phyloP scores from a whole-genome alignment of 2,329 filamentous ascomycete species.

The Huntiella bhutanensis region DNA sequence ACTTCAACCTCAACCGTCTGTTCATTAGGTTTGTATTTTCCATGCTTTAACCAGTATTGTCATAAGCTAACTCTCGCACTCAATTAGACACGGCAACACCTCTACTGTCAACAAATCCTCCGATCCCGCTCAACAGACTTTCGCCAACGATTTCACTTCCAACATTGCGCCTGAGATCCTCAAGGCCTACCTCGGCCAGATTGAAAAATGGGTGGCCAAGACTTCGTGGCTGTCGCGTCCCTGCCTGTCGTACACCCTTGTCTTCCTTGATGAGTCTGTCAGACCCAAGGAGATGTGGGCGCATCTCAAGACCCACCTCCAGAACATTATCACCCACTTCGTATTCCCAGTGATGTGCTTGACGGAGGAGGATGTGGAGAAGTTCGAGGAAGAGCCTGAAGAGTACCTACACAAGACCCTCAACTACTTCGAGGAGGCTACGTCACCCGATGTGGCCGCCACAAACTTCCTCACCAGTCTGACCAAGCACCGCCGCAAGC shows the following conservation, averaged over 20 bases:
- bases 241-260: conserved; percentile 78
- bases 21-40: conserved; percentile 59
- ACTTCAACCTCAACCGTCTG: conserved; percentile 88
- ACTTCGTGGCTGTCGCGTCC: conserved; percentile 87
- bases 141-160: conserved; percentile 76
- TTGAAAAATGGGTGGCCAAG: conserved; percentile 95
- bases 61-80: background rate
- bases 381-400: conserved; percentile 84
- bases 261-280: conserved; percentile 93
- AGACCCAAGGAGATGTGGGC: conserved; percentile 96
- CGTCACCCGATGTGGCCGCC: conserved; percentile 82
- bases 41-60: background rate
- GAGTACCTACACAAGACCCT: conserved; percentile 95
- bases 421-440: conserved; percentile 95
- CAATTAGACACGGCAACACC: conserved; percentile 68
- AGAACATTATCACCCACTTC: conserved; percentile 81
- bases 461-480: conserved; percentile 92
- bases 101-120: conserved; percentile 53
- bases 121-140: conserved; percentile 46
- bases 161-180: conserved; percentile 92
- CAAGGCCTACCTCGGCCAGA: conserved; percentile 81
- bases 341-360: conserved; percentile 92
- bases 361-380: conserved; percentile 75
- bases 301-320: conserved; percentile 80
- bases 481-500: conserved; percentile 85